Evolutionary conservation across 108 stramenopile species (phyloP).

Genomic region (Cyclotella sp.): DNA sequence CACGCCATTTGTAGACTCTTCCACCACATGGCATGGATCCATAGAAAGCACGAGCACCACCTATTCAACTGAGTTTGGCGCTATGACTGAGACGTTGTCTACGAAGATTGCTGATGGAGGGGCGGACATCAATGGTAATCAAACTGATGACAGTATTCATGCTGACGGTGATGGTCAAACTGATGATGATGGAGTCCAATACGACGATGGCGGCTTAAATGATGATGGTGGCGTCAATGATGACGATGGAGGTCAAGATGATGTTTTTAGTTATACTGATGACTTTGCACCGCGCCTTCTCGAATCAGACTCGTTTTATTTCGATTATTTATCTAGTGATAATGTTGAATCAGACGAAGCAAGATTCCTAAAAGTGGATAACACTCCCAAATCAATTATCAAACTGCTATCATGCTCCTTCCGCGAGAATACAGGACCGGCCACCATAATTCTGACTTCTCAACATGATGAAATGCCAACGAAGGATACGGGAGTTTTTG

Average conservation of each 20-base stretch:
- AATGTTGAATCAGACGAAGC: not conserved
- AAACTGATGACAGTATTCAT: no score
- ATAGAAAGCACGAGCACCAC: not conserved
- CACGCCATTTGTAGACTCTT: constrained; percentile 3
- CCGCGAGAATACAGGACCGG: constrained; percentile 24
- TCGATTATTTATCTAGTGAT: no score
- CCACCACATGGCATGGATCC: constrained; percentile 1
- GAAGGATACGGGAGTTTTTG: constrained; percentile 20
- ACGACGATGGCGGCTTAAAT: no score
- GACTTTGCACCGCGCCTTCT: no score
- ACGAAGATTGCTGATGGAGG: not conserved
- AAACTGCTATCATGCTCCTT: not conserved
- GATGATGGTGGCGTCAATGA: no score
- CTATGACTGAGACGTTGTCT: not conserved
- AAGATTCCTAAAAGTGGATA: not conserved
- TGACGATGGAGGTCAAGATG: no score
- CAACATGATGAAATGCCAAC: constrained; percentile 2
- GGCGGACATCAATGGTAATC: no score
- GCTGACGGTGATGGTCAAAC: no score
- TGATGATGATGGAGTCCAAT: no score
- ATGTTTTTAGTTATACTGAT: no score
- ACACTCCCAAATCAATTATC: constrained; percentile 6
- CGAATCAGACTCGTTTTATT: no score
- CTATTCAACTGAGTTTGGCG: not conserved
- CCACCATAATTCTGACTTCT: constrained; percentile 29